These are phyloP conservation scores for Aspergillus eucalypticola DNA, from an alignment of 2,329 filamentous ascomycete species.

Conservation along the genomic window DNA sequence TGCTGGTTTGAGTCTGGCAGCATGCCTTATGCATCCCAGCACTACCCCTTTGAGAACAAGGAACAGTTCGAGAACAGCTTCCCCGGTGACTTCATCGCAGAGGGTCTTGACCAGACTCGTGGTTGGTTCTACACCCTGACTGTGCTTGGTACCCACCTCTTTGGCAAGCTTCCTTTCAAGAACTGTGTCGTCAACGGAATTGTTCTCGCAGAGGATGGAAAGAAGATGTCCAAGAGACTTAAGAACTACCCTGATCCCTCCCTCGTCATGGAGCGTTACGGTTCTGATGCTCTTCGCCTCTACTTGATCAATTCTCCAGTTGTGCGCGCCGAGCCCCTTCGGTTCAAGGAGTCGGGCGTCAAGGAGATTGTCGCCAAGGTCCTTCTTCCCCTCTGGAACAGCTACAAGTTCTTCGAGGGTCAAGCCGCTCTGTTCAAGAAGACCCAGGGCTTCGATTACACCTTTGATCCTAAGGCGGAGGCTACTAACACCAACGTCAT, in stretches of 20 bases:
- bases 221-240: constrained; percentile 97
- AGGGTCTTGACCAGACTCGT: constrained; percentile 88
- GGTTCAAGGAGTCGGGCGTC: constrained; percentile 89
- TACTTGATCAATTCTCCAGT: constrained; percentile 97
- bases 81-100: constrained; percentile 91
- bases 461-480: constrained; percentile 75
- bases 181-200: constrained; percentile 97
- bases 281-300: constrained; percentile 87
- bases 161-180: constrained; percentile 81
- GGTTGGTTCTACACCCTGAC: constrained; percentile 97
- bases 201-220: constrained; percentile 89
- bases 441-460: constrained; percentile 72
- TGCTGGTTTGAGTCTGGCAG: constrained; percentile 97
- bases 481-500: constrained; percentile 84
- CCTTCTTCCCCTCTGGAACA: constrained; percentile 89
- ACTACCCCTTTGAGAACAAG: constrained; percentile 89
- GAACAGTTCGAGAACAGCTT: constrained; percentile 78
- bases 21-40: constrained; percentile 89
- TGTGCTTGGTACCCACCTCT: constrained; percentile 84
- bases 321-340: constrained; percentile 83
- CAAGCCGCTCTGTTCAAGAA: constrained; percentile 87
- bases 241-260: constrained; percentile 94
- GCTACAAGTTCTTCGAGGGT: constrained; percentile 92
- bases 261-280: constrained; percentile 81
- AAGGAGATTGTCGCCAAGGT: constrained; percentile 95